Base-by-base conservation (phyloP, 176 grass and related monocot species). In the Avena insularis region DNA sequence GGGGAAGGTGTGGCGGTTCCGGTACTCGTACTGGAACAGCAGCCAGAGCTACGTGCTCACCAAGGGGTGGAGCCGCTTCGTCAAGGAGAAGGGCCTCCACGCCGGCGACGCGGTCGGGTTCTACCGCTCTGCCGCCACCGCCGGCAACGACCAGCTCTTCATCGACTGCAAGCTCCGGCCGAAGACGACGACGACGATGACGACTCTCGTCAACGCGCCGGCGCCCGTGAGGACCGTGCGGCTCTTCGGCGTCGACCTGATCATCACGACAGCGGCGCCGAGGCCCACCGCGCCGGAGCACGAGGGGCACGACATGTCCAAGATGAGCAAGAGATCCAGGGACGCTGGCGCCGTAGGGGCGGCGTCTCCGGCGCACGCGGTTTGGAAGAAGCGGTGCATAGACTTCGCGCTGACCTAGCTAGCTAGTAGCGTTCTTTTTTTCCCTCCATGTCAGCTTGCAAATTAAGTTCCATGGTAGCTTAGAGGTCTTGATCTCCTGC, bases 11-110 rank as follows among this genome's bases (percentile, higher is more conserved):
- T 98, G 96, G 96, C 85, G 91, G 74, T 98, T 98, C 77, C 78
- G 96, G 68, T 98, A 98, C 88, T 98, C 93, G 5, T 98, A 98
- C 83, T 98, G 96, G 96, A 98, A 98, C 84, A 98, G 96, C 83
- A 98, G 96, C 91, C 96, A 98, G 89, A 98, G 96, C 85, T 98
- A 98, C 92, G 96, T 98, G 57, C 93, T 98, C 58, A 98, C 96
- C 58, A 98, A 92, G 74, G 96, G 96, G 0, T 98, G 96, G 96
- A 98, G 93, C 80, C 86, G 96, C 12, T 98, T 98, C 80, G 96
- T 98, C 73, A 98, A 95, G 87, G 95, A 95, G 81, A 98, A 98
- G 82, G 87, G 88, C 1, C 89, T 98, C 31, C 75, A 75, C 23
- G 91, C 95, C 40, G 93, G 95, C 23, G 95, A 98, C 76, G 82